Evolutionary conservation across 2,329 filamentous ascomycete genomes (phyloP), one percentile per base, ranked within the genome.

Genomic region (Fusarium nodosum): DNA sequence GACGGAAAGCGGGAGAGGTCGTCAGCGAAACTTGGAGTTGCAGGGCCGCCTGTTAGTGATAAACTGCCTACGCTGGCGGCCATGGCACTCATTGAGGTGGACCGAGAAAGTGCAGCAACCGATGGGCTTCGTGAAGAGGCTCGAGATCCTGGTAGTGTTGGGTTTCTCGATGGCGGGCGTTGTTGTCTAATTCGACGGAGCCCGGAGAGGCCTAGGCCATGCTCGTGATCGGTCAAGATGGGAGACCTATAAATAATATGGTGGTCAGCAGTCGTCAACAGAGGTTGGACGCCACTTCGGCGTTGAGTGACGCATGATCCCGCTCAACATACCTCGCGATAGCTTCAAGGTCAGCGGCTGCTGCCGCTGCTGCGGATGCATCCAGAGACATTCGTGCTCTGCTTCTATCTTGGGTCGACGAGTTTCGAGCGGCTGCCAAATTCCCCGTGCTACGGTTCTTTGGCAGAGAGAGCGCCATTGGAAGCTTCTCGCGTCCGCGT

Each of bases 111-210:
- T 36, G 83, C 79, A 73, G 85, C 79, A 76, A 85, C 78, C 64
- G 88, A 87, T 71, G 87, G 78, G 79, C 85, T 88, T 74, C 87
- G 84, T 36, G 90, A 90, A 18, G 90, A 88, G 34, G 86, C 84
- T 69, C 85, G 86, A 41, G 90, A 91, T 57, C 77, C 79, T 36
- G 90, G 89, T 63, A 91, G 80, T 30, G 91, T 91, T 59, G 91
- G 85, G 54, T 86, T 84, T 78, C 90, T 86, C 59, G 88, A 83
- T 39, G 88, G 76, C 54, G 79, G 86, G 64, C 91, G 91, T 75
- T 94, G 91, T 80, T 97, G 95, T 78, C 96, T 92, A 79, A 99
- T 99, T 75, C 96, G 92, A 78, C 94, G 91, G 76, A 99, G 87
- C 72, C 96, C 94, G 59, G 93, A 97, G 45, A 91, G 87, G 56